phyloP scores from a whole-genome alignment of 2,329 filamentous ascomycete genomes.

The Stagonosporopsis cucurbitacearum region DNA sequence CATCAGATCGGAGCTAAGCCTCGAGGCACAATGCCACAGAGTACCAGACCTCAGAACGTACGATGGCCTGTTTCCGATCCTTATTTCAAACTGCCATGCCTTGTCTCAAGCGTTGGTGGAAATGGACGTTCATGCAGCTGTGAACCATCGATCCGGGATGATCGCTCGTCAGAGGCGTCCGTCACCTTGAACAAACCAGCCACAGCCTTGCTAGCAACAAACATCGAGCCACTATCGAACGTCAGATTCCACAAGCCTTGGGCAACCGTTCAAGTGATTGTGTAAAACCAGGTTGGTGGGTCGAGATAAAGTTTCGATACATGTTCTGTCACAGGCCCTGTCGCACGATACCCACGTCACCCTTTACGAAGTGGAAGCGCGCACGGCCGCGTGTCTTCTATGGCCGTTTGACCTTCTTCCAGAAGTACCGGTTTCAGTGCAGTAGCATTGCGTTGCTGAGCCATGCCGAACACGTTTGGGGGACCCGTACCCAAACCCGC shows the following conservation, averaged over 20 bases:
- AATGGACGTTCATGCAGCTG: not conserved
- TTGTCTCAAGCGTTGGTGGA: not conserved
- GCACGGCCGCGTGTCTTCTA: constrained; percentile 1
- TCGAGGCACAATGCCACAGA: not conserved
- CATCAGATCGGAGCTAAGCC: not conserved
- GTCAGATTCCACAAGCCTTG: constrained; percentile 5
- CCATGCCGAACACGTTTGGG: constrained; percentile 13
- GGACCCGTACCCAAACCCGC: not conserved
- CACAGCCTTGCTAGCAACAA: constrained; percentile 1
- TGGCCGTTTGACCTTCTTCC: constrained; percentile 1
- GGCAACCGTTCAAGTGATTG: constrained; percentile 6
- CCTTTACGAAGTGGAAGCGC: not conserved
- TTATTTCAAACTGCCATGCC: constrained; percentile 10
- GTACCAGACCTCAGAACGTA: not conserved
- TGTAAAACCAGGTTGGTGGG: constrained; percentile 11
- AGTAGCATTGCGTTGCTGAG: constrained; percentile 12
- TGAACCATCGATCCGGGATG: constrained; percentile 10
- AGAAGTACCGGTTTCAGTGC: constrained; percentile 16
- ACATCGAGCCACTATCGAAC: constrained; percentile 5
- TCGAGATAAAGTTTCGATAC: constrained; percentile 14
- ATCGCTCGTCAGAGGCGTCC: constrained; percentile 11
- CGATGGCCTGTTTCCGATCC: not conserved
- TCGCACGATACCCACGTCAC: constrained; percentile 14
- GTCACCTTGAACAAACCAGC: not conserved
- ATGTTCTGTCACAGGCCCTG: constrained; percentile 11